These are phyloP conservation scores for Prillingera fragicola DNA, from an alignment of 1,284 basidiomycete species.

Conservation along the genomic window DNA sequence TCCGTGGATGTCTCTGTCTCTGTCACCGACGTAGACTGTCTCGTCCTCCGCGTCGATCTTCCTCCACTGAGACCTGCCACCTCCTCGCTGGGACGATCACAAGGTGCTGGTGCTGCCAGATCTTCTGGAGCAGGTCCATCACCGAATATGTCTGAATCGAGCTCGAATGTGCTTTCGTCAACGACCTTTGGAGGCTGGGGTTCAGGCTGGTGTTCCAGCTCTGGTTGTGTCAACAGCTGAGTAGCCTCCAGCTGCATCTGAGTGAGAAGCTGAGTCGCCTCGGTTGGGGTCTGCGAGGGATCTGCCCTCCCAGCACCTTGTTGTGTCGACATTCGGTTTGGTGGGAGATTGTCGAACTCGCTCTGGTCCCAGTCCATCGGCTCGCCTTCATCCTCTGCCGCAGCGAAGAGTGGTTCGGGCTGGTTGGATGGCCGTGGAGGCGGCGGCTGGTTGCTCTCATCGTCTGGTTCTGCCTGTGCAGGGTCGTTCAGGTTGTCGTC, in stretches of 20 bases:
- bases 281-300: neutral
- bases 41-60: neutral
- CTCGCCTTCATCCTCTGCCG: no score
- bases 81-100: no score
- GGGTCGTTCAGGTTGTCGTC: constrained; percentile 2
- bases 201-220: neutral
- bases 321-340: constrained; percentile 14
- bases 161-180: neutral
- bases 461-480: neutral
- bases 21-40: neutral
- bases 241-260: neutral
- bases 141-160: constrained; percentile 4
- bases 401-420: no score
- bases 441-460: neutral
- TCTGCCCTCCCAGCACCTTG: neutral
- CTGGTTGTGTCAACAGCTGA: neutral
- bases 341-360: constrained; percentile 6
- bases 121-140: no score
- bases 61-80: no score
- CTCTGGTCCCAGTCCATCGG: constrained; percentile 12
- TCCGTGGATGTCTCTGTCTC: no score
- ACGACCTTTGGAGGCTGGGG: neutral
- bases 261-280: no score
- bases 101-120: no score
- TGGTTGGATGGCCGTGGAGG: neutral